phyloP scores from a whole-genome alignment of 2,329 filamentous ascomycete genomes.

The Sporothrix brasiliensis region DNA sequence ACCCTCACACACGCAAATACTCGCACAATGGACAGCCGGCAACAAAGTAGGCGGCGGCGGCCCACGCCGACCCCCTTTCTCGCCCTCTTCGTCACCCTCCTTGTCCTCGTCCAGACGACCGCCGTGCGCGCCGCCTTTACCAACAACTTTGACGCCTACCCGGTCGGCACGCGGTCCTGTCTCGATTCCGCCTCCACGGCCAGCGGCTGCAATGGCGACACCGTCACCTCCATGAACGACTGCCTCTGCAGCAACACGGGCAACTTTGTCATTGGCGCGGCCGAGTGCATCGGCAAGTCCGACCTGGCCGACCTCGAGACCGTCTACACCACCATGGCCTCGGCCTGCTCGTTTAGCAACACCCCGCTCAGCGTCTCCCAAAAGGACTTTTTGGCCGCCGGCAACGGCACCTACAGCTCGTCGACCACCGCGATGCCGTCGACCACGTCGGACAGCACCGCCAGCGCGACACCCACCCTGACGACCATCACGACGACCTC shows the following conservation, averaged over 20 bases:
- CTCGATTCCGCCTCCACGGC: slow-evolving; percentile 47
- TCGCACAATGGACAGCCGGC: slow-evolving; percentile 20
- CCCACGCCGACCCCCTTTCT: neutral
- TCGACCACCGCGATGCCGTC: slow-evolving; percentile 21
- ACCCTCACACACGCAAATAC: neutral
- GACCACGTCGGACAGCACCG: neutral
- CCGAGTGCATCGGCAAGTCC: slow-evolving; percentile 49
- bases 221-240: slow-evolving; percentile 48
- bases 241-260: slow-evolving; percentile 56
- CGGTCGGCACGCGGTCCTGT: slow-evolving; percentile 48
- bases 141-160: slow-evolving; percentile 52
- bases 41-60: slow-evolving; percentile 13
- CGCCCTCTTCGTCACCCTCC: neutral
- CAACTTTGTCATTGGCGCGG: slow-evolving; percentile 53
- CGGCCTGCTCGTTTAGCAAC: slow-evolving; percentile 50
- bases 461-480: slow-evolving; percentile 30
- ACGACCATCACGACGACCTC: slow-evolving; percentile 32
- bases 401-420: slow-evolving; percentile 31
- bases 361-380: slow-evolving; percentile 50
- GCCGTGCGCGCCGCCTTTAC: slow-evolving; percentile 24
- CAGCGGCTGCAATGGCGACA: slow-evolving; percentile 49
- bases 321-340: slow-evolving; percentile 51
- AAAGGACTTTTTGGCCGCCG: slow-evolving; percentile 48
- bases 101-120: slow-evolving; percentile 19
- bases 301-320: slow-evolving; percentile 45